Percentiles rank a stretch among this genome's conserved stretches.
phyloP scores from a whole-genome alignment of 768 basidiomycete genomes.

The Megacollybia marginata region DNA sequence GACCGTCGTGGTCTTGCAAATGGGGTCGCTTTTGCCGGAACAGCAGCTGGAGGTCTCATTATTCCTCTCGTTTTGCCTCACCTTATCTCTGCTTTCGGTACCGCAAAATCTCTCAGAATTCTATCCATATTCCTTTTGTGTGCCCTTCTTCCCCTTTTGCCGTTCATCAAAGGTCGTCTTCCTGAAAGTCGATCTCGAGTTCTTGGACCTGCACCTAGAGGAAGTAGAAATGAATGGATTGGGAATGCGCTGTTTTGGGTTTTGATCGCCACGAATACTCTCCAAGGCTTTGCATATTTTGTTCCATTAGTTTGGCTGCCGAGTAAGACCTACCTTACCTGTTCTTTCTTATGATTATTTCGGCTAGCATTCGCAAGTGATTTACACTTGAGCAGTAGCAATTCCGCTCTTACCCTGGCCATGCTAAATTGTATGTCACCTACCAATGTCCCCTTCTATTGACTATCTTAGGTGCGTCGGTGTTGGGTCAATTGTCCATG shows the following conservation, averaged over 20 bases:
- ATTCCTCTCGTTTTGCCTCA: constrained; percentile 19
- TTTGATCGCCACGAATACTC: constrained; percentile 14
- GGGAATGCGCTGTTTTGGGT: constrained; percentile 12
- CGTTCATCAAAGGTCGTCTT: constrained; percentile 17
- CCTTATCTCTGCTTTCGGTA: constrained; percentile 16
- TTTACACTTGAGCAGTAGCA: constrained; percentile 12
- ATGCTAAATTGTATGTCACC: constrained; percentile 17
- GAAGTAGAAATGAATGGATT: constrained; percentile 9
- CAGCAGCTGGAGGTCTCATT: constrained; percentile 18
- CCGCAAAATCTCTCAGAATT: constrained; percentile 15
- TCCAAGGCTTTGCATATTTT: constrained; percentile 19
- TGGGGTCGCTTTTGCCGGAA: constrained; percentile 5
- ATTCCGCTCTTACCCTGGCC: constrained; percentile 16
- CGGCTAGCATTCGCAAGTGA: constrained; percentile 17
- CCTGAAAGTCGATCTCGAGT: constrained; percentile 9
- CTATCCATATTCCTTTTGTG: constrained; percentile 11
- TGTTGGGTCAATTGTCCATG: constrained; percentile 15
- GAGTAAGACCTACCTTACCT: constrained; percentile 8
- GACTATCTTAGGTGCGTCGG: constrained; percentile 8
- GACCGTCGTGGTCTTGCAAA: too few species aligned
- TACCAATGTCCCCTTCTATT: neutral
- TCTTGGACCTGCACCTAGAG: constrained; percentile 2
- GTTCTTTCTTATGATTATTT: neutral
- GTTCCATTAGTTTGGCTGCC: constrained; percentile 20
- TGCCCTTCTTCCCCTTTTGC: constrained; percentile 13